phyloP scores from a whole-genome alignment of 495 filamentous ascomycete genomes.

The Daldinia concentrica region DNA sequence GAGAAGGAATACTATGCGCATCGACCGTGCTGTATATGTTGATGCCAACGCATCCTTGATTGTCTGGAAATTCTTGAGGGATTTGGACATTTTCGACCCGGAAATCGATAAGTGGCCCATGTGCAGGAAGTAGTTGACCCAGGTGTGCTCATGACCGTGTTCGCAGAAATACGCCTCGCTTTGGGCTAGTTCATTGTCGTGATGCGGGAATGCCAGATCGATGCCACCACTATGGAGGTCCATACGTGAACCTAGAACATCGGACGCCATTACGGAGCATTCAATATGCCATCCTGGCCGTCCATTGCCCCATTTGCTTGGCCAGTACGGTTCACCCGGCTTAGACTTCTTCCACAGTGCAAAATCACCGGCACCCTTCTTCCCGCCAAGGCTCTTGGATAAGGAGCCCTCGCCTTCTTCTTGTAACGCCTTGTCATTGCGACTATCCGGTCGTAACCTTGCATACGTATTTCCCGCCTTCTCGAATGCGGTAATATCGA shows the following conservation, averaged over 20 bases:
- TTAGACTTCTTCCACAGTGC: constrained; percentile 95
- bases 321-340: constrained; percentile 91
- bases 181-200: constrained; percentile 96
- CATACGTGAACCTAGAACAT: constrained; percentile 80
- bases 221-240: constrained; percentile 96
- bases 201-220: constrained; percentile 93
- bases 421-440: constrained; percentile 80
- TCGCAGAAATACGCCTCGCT: constrained; percentile 84
- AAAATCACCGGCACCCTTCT: constrained; percentile 82
- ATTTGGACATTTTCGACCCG: constrained; percentile 95
- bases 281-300: constrained; percentile 98
- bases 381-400: constrained; percentile 70
- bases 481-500: constrained; percentile 90
- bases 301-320: constrained; percentile 84
- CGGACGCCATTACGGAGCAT: constrained; percentile 95
- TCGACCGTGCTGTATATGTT: constrained; percentile 79
- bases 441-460: constrained; percentile 84
- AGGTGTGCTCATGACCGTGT: constrained; percentile 69
- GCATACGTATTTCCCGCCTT: constrained; percentile 84
- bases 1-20: constrained; percentile 89
- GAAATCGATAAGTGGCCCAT: constrained; percentile 93
- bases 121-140: constrained; percentile 97
- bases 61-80: constrained; percentile 96
- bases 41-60: constrained; percentile 81
- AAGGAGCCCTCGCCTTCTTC: constrained; percentile 92